These are phyloP conservation scores for Lecanosticta acicola DNA, from an alignment of 2,329 filamentous ascomycete species.

Conservation along the genomic window DNA sequence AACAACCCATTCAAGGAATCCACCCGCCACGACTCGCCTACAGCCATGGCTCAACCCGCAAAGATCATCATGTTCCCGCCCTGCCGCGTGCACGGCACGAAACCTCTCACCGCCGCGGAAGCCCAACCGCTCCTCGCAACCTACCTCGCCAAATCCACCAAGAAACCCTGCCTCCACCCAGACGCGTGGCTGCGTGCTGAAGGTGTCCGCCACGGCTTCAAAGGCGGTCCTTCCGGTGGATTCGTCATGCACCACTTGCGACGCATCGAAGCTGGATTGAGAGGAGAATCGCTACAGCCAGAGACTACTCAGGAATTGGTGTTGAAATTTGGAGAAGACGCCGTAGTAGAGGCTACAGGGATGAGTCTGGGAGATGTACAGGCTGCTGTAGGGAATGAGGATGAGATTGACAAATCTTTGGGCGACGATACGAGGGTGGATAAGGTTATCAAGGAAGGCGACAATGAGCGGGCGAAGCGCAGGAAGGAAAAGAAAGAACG, in stretches of 20 bases:
- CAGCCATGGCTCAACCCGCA: neutral
- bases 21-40: neutral
- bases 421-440: constrained; percentile 27
- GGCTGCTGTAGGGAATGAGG: neutral
- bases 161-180: constrained; percentile 44
- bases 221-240: constrained; percentile 41
- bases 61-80: neutral
- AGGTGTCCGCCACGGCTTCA: constrained; percentile 39
- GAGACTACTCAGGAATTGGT: constrained; percentile 34
- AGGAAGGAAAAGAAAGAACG: constrained; percentile 15
- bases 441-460: constrained; percentile 11
- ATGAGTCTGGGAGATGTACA: constrained; percentile 5
- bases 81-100: neutral
- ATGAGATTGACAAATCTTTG: constrained; percentile 14
- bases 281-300: constrained; percentile 46
- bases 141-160: constrained; percentile 38
- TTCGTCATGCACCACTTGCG: constrained; percentile 50
- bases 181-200: constrained; percentile 41
- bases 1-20: neutral
- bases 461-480: constrained; percentile 11
- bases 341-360: constrained; percentile 17
- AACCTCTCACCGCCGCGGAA: constrained; percentile 1
- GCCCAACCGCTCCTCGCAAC: constrained; percentile 28
- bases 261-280: constrained; percentile 48
- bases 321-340: constrained; percentile 36